These are phyloP conservation scores for Suillus alpinus DNA, from an alignment of 768 basidiomycete genomes.

Conservation along the genomic window DNA sequence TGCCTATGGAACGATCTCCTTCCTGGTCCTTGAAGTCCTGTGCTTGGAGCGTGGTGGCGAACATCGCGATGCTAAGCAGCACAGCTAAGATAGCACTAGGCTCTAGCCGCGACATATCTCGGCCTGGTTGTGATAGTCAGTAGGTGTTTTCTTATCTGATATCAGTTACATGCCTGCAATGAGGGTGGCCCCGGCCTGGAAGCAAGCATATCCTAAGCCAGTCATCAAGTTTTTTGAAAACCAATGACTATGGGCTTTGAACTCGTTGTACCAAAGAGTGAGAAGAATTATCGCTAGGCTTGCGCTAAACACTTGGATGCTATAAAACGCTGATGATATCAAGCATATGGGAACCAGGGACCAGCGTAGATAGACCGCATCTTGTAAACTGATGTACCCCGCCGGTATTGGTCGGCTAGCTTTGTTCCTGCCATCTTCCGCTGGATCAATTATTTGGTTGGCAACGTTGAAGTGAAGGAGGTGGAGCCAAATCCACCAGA, in stretches of 20 bases:
- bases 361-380: conserved; percentile 39
- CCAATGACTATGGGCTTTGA: conserved; percentile 25
- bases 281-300: conserved; percentile 23
- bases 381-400: conserved; percentile 35
- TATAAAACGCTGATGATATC: conserved; percentile 31
- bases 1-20: conserved; percentile 38
- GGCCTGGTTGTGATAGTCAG: conserved; percentile 20
- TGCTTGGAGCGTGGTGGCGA: conserved; percentile 34
- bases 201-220: conserved; percentile 35
- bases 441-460: conserved; percentile 40
- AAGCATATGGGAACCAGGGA: conserved; percentile 34
- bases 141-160: background rate
- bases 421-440: conserved; percentile 45
- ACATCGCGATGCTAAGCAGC: conserved; percentile 29
- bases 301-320: conserved; percentile 5
- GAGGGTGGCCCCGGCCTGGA: conserved; percentile 37
- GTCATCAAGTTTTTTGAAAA: conserved; percentile 33
- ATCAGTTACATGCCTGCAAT: conserved; percentile 29
- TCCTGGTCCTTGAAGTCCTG: conserved; percentile 41
- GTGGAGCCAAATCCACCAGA: conserved; percentile 48
- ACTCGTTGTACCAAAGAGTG: conserved; percentile 31
- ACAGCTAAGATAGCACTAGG: conserved; percentile 27
- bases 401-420: conserved; percentile 45
- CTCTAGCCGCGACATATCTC: conserved; percentile 21
- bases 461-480: conserved; percentile 43